These are phyloP conservation scores for Vanderwaltozyma polyspora DNA, from an alignment of 805 yeast species.

Conservation along the genomic window DNA sequence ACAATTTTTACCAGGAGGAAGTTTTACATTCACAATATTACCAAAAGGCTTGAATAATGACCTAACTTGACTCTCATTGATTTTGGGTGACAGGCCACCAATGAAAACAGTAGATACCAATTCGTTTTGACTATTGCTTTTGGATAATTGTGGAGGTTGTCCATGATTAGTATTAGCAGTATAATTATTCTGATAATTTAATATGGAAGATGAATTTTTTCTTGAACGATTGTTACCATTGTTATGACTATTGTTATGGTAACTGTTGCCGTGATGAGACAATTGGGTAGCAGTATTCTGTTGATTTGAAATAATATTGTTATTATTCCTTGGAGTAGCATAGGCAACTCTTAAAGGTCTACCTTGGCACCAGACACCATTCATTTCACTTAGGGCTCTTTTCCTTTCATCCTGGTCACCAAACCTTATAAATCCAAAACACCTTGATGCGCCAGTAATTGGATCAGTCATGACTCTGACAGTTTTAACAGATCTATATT, in stretches of 20 bases:
- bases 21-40: slow-evolving; percentile 53
- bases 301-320: slow-evolving; percentile 7
- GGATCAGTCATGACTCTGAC: slow-evolving; percentile 85
- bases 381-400: slow-evolving; percentile 61
- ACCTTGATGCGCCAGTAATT: slow-evolving; percentile 60
- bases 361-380: slow-evolving; percentile 72
- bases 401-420: slow-evolving; percentile 58
- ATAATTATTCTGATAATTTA: background rate
- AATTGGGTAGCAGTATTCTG: background rate
- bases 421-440: slow-evolving; percentile 75
- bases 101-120: slow-evolving; percentile 64
- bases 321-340: slow-evolving; percentile 58
- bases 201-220: background rate
- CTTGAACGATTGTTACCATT: slow-evolving; percentile 1
- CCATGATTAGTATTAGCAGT: background rate
- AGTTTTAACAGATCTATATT: slow-evolving; percentile 57
- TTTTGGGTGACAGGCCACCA: slow-evolving; percentile 58
- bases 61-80: slow-evolving; percentile 48
- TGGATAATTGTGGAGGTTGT: too few relatives aligned
- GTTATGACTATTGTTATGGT: slow-evolving; percentile 6
- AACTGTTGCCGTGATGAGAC: slow-evolving; percentile 4
- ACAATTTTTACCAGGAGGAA: slow-evolving; percentile 71
- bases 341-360: slow-evolving; percentile 65
- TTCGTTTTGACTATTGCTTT: background rate
- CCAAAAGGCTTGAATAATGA: slow-evolving; percentile 66